Base-by-base conservation (phyloP, 208 protist species). In the Hexamita inflata region DNA sequence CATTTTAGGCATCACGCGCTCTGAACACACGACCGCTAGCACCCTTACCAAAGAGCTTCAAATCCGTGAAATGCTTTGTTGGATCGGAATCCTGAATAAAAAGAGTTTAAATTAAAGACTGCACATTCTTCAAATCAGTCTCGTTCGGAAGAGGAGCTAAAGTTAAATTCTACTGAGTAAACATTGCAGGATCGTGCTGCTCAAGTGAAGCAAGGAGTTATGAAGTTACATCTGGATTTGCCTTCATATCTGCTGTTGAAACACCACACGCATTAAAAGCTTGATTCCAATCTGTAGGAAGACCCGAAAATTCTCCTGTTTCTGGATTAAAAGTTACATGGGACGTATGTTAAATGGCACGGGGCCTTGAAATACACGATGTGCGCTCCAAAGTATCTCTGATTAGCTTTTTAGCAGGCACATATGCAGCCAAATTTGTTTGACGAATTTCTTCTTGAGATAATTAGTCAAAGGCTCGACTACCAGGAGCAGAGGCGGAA, bases 1-100 rank as follows among this genome's bases (percentile, higher is more conserved):
- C 66, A 26, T 7, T 75, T 9, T 2, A 32, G 1, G 1, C 32
- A 0, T 61, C 39, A 2, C 15, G 58, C 11, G 49, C 77, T 2
- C 19, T 11, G 53, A 65, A 79, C 41, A 79, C 77, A 35, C 32
- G 40, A 1, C 77, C 77, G 29, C 1, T 34, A 30, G 40, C 40
- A 29, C 75, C 75, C 24, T 78, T 59, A 32, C 75, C 75, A 39
- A 78, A 34, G 1, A 32, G 38, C 26, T 38, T 4, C 9, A 1
- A 11, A 35, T 38, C 9, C 0, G 1, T 59, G 61, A 60, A 78
- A 4, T 60, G 24, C 7, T 75, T 41, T 38, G 73, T 58, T 11
- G 49, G 32, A n/a, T 11, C 29, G 24, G 13, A 24, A 29, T 19
- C 28, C 30, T 62, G 24, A 24, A 26, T 41, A 35, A 62, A 75